phyloP scores from a whole-genome alignment of 306 rosid species.

The Elaeagnus macrophylla region DNA sequence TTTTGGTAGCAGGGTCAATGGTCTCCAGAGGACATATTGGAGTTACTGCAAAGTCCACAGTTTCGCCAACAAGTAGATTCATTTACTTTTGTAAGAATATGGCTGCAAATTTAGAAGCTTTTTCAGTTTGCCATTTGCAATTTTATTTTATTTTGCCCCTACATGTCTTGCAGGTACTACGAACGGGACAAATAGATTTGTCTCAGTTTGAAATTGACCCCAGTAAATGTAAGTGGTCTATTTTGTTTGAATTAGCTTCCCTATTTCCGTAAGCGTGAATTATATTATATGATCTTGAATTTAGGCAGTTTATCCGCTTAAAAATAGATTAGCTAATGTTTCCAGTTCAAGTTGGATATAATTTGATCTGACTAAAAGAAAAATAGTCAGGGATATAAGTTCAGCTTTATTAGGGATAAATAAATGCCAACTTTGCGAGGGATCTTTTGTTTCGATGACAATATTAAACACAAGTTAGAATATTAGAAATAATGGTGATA shows the following conservation, averaged over 20 bases:
- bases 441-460: neutral
- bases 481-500: neutral
- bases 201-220: constrained; percentile 94
- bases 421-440: neutral
- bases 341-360: too few relatives aligned
- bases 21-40: constrained; percentile 80
- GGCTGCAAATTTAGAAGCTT: constrained; percentile 2
- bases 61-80: constrained; percentile 95
- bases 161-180: constrained; percentile 49
- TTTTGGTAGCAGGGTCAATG: constrained; percentile 55
- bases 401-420: neutral
- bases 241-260: neutral
- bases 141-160: neutral
- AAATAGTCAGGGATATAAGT: neutral
- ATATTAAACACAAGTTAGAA: too few relatives aligned
- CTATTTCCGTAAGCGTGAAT: too few relatives aligned
- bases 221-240: constrained; percentile 66
- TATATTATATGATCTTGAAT: too few relatives aligned
- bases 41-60: constrained; percentile 88
- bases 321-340: neutral
- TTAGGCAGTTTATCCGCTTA: too few relatives aligned
- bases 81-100: constrained; percentile 64
- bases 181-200: constrained; percentile 91
- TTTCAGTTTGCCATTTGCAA: constrained; percentile 6
- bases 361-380: too few relatives aligned